These are phyloP conservation scores for Aquanectria penicillioides DNA, from an alignment of 2,329 filamentous ascomycete species.

Conservation along the genomic window DNA sequence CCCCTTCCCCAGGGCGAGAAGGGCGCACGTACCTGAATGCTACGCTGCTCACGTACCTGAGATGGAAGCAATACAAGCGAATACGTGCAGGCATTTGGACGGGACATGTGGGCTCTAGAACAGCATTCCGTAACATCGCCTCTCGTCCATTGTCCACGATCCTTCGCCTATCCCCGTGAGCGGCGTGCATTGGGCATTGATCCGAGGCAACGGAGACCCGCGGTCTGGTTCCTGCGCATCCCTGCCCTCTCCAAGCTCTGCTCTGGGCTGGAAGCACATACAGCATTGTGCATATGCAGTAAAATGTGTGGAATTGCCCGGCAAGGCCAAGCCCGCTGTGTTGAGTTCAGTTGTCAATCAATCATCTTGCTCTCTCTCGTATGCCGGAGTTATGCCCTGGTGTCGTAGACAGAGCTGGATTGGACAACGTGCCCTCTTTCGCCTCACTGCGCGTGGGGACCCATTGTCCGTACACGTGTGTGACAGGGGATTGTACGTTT, in stretches of 20 bases:
- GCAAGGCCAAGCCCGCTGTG: too few species aligned
- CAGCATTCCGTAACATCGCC: slow-evolving; percentile 9
- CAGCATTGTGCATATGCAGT: neutral
- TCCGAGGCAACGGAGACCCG: slow-evolving; percentile 21
- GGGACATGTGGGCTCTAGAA: slow-evolving; percentile 9
- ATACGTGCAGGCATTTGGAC: too few species aligned
- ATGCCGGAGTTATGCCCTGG: slow-evolving; percentile 23
- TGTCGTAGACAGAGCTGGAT: neutral
- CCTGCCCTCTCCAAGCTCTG: slow-evolving; percentile 5
- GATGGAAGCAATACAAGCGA: slow-evolving; percentile 2
- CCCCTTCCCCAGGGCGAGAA: neutral
- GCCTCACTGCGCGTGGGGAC: slow-evolving; percentile 16
- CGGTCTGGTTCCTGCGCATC: slow-evolving; percentile 21
- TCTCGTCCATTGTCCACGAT: neutral
- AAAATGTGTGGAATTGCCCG: too few species aligned
- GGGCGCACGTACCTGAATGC: slow-evolving; percentile 11
- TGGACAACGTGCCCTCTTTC: too few species aligned
- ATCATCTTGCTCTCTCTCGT: neutral
- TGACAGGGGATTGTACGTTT: slow-evolving; percentile 34
- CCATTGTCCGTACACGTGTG: slow-evolving; percentile 37
- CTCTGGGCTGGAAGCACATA: slow-evolving; percentile 9
- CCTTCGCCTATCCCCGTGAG: neutral
- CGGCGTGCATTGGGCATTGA: slow-evolving; percentile 19
- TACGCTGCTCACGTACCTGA: slow-evolving; percentile 14
- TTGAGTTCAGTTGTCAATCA: too few species aligned